Evolutionary conservation across 768 basidiomycete species (phyloP).

Genomic region (Gymnopilus junonius): DNA sequence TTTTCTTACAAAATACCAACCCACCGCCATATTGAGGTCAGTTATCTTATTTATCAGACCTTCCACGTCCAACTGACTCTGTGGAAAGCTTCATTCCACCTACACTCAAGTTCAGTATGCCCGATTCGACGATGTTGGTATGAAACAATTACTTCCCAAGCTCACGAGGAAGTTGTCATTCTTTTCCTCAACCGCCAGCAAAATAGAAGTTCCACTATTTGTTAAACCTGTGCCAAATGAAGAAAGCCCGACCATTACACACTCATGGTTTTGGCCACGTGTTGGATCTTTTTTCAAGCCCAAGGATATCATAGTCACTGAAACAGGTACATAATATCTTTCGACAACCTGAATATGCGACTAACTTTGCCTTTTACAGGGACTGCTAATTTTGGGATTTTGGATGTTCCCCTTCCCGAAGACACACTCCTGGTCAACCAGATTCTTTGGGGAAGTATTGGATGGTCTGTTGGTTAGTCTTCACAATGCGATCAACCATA

Average conservation of each 20-base stretch:
- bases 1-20: conserved; percentile 77
- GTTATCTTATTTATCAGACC: background rate
- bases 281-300: conserved; percentile 71
- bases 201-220: conserved; percentile 52
- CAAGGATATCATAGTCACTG: conserved; percentile 80
- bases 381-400: conserved; percentile 86
- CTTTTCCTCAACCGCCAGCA: conserved; percentile 41
- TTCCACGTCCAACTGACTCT: background rate
- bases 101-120: conserved; percentile 70
- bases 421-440: conserved; percentile 69
- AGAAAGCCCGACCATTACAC: conserved; percentile 60
- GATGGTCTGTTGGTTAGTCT: conserved; percentile 77
- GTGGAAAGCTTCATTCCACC: conserved; percentile 71
- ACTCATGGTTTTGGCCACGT: conserved; percentile 86
- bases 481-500: background rate
- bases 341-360: background rate
- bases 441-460: conserved; percentile 92
- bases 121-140: conserved; percentile 65
- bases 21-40: conserved; percentile 65
- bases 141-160: conserved; percentile 79
- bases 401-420: conserved; percentile 81
- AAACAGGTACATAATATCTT: conserved; percentile 62
- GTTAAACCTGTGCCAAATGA: conserved; percentile 53
- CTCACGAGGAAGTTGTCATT: conserved; percentile 59
- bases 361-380: conserved; percentile 26